Evolutionary conservation across 176 grass and related monocot genomes (phyloP).

Genomic region (Oryza glumipatula): DNA sequence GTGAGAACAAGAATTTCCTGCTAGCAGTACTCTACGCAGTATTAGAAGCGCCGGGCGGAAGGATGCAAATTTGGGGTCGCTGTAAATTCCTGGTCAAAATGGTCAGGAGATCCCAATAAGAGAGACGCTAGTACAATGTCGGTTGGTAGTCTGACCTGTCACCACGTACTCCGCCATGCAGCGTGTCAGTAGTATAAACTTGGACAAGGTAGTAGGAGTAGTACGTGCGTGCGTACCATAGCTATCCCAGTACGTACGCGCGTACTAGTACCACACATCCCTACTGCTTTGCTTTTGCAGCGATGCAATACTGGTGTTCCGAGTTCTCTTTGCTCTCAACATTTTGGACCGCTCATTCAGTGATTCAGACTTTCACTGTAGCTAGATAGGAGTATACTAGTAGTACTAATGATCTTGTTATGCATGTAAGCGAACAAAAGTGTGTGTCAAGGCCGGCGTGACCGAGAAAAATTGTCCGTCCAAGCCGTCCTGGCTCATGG

Average conservation of each 20-base stretch:
- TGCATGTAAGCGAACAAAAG: not conserved
- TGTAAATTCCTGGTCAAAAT: conserved; percentile 25
- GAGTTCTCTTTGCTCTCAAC: not conserved
- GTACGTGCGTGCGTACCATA: not conserved
- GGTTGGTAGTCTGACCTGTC: not conserved
- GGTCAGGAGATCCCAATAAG: conserved; percentile 12
- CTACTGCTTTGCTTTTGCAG: not conserved
- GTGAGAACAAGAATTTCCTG: not conserved
- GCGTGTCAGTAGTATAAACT: not conserved
- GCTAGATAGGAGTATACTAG: not conserved
- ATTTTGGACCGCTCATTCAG: not conserved
- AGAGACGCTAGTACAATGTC: conserved; percentile 11
- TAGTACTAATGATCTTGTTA: not conserved
- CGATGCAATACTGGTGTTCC: not conserved
- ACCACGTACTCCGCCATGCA: conserved; percentile 16
- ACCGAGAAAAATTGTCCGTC: not conserved
- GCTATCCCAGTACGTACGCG: not conserved
- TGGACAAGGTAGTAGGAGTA: not conserved
- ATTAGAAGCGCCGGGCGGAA: not conserved
- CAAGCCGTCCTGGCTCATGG: not conserved
- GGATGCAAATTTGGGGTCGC: not conserved
- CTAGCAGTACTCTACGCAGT: not conserved
- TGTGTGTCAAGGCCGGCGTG: not conserved
- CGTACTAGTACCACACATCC: not conserved
- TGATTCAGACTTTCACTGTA: not conserved